Conservation (phyloP, 352 stramenopile genomes). For the Thraustochytrium sp. region DNA sequence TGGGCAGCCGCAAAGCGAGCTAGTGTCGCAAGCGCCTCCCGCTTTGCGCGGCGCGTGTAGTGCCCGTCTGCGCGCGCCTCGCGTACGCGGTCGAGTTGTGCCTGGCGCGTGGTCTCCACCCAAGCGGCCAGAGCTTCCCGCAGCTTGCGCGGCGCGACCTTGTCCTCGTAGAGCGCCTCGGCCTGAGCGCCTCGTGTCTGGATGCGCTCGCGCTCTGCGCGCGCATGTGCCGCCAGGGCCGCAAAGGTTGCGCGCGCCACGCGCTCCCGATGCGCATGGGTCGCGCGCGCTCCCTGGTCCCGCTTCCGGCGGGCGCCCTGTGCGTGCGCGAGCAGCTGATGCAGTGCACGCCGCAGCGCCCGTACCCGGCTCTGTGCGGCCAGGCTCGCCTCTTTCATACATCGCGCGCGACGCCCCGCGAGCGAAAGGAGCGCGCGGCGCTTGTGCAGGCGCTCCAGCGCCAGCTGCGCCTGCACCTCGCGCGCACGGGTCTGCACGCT, state of each 20-base stretch:
- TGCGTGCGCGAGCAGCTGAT: not conserved
- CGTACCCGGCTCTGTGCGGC: not conserved
- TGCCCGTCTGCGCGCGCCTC: not conserved
- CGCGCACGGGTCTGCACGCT: not conserved
- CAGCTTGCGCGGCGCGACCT: not conserved
- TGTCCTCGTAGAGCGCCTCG: not conserved
- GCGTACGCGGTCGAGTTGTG: not conserved
- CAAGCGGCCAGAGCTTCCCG: not conserved
- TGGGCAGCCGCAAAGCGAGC: not conserved
- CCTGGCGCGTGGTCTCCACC: not conserved
- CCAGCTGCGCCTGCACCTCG: not conserved
- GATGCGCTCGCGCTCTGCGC: not conserved
- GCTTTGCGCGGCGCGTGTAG: not conserved
- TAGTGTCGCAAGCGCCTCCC: not conserved
- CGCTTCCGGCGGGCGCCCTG: not conserved
- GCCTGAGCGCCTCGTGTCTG: not conserved
- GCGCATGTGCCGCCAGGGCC: not conserved
- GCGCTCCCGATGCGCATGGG: not conserved
- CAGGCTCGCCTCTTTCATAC: not conserved
- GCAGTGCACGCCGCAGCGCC: not conserved
- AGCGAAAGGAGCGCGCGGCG: not conserved
- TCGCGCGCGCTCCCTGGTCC: not conserved
- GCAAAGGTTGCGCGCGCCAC: not conserved
- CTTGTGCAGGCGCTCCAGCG: not conserved
- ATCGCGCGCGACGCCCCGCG: not conserved